Conservation (phyloP, 129 eudicot species). For the Apium graveolens region DNA sequence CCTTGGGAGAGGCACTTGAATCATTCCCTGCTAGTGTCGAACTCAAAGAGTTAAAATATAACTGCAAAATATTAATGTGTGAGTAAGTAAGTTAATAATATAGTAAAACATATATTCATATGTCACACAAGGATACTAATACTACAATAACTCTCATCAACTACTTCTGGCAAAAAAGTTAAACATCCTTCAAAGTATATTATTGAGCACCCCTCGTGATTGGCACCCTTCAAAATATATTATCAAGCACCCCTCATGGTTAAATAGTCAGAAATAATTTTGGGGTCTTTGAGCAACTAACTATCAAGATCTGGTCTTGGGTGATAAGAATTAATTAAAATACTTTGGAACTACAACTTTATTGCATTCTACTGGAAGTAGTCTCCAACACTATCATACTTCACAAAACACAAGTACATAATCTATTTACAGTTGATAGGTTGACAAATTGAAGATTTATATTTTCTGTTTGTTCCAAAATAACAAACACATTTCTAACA, state of each 20-base stretch:
- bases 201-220: not conserved
- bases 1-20: slow-evolving; percentile 35
- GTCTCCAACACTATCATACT: not conserved
- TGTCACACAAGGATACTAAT: not conserved
- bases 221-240: not conserved
- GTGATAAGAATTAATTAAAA: not conserved
- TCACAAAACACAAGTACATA: not conserved
- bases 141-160: not conserved
- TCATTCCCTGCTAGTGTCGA: slow-evolving; percentile 37
- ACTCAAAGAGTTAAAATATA: slow-evolving; percentile 37
- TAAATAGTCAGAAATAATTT: not conserved
- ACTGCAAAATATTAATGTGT: slow-evolving; percentile 39
- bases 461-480: not conserved
- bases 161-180: not conserved
- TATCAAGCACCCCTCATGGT: not conserved
- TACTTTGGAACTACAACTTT: not conserved
- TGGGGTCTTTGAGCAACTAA: not conserved
- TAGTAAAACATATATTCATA: not conserved
- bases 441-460: not conserved
- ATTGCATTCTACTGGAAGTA: not conserved
- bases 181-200: not conserved
- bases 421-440: not conserved
- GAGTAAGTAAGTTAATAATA: slow-evolving; percentile 10
- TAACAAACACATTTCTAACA: not conserved
- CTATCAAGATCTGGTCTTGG: not conserved